Base-by-base conservation (phyloP, 1,284 basidiomycete genomes). In the Ceratobasidium sp. region DNA sequence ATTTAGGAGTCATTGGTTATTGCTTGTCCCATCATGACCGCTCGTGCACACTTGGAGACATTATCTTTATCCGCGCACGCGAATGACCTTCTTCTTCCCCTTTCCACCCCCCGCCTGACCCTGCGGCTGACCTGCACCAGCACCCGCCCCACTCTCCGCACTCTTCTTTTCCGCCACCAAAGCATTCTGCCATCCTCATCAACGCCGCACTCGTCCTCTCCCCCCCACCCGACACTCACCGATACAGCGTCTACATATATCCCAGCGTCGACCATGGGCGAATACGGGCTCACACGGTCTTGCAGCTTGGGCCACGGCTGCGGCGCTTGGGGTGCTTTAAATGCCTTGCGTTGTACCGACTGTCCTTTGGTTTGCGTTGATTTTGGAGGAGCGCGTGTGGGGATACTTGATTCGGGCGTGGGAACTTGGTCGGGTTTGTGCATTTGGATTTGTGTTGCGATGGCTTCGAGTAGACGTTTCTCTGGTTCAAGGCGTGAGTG, bases 401-500 rank as follows among this genome's bases (percentile, higher is more conserved):
- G 60, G 46, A 64, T 44, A 35, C 59, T 75, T 30, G 81, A 77
- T 6, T 67, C 66, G 55, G 83, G 88, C 78, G 88, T 88, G 44
- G 94, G 94, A 33, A 91, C 85, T 80, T 89, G 90, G 78, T 92
- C 90, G 0, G 94, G 92, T 83, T 95, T 93, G 79, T 89, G 83
- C 69, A 87, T 85, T 82, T 95, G 94, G 79, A 97, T 92, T 81
- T 94, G 91, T 77, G 89, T 86, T 23, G 92, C 90, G 81, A 97
- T 89, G 82, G 90, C 88, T 83, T 93, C 91, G 78, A 96, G 88
- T 1, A 97, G 87, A 81, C 94, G 91, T 83, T 96, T 94, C 86
- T 97, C 95, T 96, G 69, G 41, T 30, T 67, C 8, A 59, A 62
- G 52, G 23, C 55, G 73, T 44, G 20, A 64, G 70, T 30, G 73